Evolutionary conservation across 1,284 basidiomycete species (phyloP), one percentile per base, ranked within the genome.

Genomic region (Ustilago xerochloae): DNA sequence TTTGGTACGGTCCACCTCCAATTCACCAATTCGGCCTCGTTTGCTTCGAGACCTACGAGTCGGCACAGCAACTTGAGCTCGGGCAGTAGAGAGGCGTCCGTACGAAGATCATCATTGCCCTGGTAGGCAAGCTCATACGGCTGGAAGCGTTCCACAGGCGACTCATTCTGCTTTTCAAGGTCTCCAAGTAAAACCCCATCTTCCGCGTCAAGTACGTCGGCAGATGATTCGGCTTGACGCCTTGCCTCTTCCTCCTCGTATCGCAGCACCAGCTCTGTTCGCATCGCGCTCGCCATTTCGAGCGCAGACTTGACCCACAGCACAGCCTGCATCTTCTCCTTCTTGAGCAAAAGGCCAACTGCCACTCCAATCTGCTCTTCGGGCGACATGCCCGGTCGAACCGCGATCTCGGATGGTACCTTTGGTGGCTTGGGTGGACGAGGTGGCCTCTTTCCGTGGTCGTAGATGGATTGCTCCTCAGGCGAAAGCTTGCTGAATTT

Each of bases 61-160:
- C 81, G 79, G 55, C 79, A 81, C 3, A 84, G 74, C 28, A 84
- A 60, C 64, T 83, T 83, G 58, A 82, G 68, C 47, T 75, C 75
- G 0, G 81, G 79, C 35, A 77, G 41, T 22, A 61, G 47, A 29
- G 78, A 77, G 5, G 75, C 76, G 24, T 82, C 81, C 3, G 46
- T 46, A 35, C 58, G 65, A 38, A 83, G 62, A 43, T 77, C 65
- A n/a, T 78, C 75, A 20, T 78, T 70, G 46, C 61, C 71, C 7
- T 61, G 63, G 18, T 67, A 64, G 5, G 57, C 53, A 6, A 79
- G 54, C 29, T 65, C 71, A 39, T 36, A 74, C 4, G 60, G 59
- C 59, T 74, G 56, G 49, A 74, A 69, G 18, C 54, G 58, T 22
- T 69, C 71, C 3, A 58, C 59, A 2, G 52, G 51, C 13, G 66